A percentile compares a stretch with the other conserved stretches of the same genome.
Conservation (phyloP, 306 rosid species). For the Myrica gale region DNA sequence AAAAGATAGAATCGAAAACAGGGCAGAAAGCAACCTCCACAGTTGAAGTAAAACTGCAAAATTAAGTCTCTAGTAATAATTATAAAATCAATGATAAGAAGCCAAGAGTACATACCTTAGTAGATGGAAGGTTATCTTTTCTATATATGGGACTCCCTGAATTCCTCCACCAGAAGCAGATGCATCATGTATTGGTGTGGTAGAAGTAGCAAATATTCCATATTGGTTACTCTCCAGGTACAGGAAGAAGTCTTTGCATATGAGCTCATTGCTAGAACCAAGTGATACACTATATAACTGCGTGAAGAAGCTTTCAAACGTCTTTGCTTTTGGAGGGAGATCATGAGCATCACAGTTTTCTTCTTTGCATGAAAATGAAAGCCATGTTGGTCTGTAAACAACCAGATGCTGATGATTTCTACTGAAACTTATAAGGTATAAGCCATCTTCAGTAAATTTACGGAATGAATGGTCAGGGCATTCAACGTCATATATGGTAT, state of each 20-base stretch:
- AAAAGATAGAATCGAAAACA: not conserved
- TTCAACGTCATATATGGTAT: slow-evolving; percentile 78
- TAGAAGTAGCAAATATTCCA: slow-evolving; percentile 89
- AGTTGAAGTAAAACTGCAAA: slow-evolving; percentile 3
- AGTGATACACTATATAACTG: slow-evolving; percentile 69
- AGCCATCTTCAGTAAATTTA: slow-evolving; percentile 95
- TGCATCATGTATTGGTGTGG: slow-evolving; percentile 67
- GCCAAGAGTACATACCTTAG: slow-evolving; percentile 51
- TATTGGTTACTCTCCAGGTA: slow-evolving; percentile 75
- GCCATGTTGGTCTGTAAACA: slow-evolving; percentile 90
- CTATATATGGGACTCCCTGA: slow-evolving; percentile 80
- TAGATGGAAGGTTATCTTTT: slow-evolving; percentile 88
- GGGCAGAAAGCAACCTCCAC: slow-evolving; percentile 3
- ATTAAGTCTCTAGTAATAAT: not conserved
- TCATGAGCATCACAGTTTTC: slow-evolving; percentile 73
- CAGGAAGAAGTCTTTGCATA: slow-evolving; percentile 92
- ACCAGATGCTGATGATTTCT: slow-evolving; percentile 74
- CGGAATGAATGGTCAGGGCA: slow-evolving; percentile 88
- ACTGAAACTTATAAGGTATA: slow-evolving; percentile 83
- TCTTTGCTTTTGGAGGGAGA: slow-evolving; percentile 66
- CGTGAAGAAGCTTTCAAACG: slow-evolving; percentile 86
- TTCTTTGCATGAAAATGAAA: slow-evolving; percentile 78
- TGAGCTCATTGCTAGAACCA: slow-evolving; percentile 76
- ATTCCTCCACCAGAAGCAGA: slow-evolving; percentile 79
- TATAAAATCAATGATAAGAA: slow-evolving; percentile 10